phyloP scores from a whole-genome alignment of 495 filamentous ascomycete species.

The Talaromyces thailandensis region DNA sequence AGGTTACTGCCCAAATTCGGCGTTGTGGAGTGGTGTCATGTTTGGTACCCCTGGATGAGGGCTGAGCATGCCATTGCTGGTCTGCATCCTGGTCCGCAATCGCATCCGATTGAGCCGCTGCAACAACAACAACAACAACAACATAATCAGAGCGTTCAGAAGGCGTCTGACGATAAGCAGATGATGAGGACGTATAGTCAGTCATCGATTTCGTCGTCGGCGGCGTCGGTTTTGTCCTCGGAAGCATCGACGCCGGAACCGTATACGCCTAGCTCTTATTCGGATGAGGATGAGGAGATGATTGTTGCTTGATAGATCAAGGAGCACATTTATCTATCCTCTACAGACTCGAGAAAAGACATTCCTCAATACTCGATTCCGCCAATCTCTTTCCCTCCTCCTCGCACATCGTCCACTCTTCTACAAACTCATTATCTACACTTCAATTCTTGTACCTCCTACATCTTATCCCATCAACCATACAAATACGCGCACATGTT shows the following conservation, averaged over 20 bases:
- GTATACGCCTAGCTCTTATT: conserved; percentile 5
- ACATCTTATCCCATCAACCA: not conserved
- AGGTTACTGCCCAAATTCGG: conserved; percentile 20
- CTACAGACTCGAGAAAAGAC: not conserved
- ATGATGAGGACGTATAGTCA: conserved; percentile 2
- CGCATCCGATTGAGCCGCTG: not conserved
- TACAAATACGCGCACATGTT: not conserved
- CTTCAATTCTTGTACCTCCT: not conserved
- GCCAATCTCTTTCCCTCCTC: not conserved
- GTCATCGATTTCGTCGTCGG: not conserved
- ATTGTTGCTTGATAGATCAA: not conserved
- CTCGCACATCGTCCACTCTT: not conserved
- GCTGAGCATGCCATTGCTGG: conserved; percentile 12
- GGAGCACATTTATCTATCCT: not conserved
- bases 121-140: no score
- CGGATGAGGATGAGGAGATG: conserved; percentile 1
- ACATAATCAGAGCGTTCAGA: not conserved
- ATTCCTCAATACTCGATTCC: not conserved
- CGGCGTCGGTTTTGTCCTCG: not conserved
- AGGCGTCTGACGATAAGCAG: not conserved
- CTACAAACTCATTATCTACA: not conserved
- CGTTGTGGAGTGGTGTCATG: conserved; percentile 28
- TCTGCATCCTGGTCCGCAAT: conserved; percentile 1
- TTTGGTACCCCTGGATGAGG: conserved; percentile 39
- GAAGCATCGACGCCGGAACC: conserved; percentile 1